Base-by-base conservation (phyloP, 1,139 yeast species). In the Pichia sp. region DNA sequence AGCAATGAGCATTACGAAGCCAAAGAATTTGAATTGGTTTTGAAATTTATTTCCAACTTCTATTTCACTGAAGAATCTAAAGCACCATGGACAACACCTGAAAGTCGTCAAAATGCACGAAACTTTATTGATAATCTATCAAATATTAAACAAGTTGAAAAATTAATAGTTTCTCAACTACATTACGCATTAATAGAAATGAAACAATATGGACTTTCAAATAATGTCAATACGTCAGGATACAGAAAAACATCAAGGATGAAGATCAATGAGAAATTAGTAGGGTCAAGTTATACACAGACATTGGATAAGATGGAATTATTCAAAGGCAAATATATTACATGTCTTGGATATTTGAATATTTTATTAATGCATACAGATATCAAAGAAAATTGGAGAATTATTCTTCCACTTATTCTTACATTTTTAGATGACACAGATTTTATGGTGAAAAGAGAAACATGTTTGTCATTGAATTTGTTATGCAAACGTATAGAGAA, bases 361-460 rank as follows among this genome's bases (percentile, higher is more conserved):
- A 39, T 38, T 6, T 16, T 56, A 3, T 37, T 51, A 5, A 35
- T 37, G 2, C n/a, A 46, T 4, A 24, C 49, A 26, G 19, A 37
- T 7, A 37, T 56, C 7, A 56, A 52, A 19, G 13, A 19, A n/a
- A 40, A 51, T 16, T 58, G 62, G 61, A 43, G 51, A 15, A 26
- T 46, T 14, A 38, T 58, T 3, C 25, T 59, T 5, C 60, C 61
- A 2, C 24, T 54, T 9, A 19, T 56, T 10, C 44, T 58, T 20
- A 41, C 48, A 20, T 55, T 51, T 23, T 40, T 59, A 22, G 62
- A 59, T 37, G 59, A 56, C 19, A 31, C 58, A 4, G 56, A 58
- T 22, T 35, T 45, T 2, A 26, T 54, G 20, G 48, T 57, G 14
- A 54, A 56, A 33, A 31, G 49, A 6, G 51, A 47, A 20, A 56